Percentiles rank a stretch among this genome's conserved stretches.
phyloP scores from a whole-genome alignment of 164 flowering plant genomes.

The Tinospora cordifolia region DNA sequence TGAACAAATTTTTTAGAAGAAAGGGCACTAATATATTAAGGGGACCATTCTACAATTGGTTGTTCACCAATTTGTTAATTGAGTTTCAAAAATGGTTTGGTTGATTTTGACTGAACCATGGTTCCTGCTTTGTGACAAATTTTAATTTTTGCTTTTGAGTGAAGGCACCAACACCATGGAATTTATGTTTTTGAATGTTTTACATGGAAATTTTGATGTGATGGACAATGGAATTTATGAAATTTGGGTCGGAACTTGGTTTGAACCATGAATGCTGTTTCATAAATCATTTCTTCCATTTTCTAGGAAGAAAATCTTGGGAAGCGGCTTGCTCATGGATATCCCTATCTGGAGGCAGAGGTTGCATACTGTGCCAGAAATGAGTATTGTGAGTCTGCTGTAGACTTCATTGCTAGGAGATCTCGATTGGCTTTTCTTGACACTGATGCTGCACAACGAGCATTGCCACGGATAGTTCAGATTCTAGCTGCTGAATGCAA shows the following conservation, averaged over 20 bases:
- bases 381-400: conserved; percentile 93
- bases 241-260: background rate
- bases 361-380: conserved; percentile 92
- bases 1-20: no score
- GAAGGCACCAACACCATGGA: background rate
- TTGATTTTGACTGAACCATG: no score
- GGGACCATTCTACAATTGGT: no score
- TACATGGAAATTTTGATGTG: background rate
- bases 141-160: background rate
- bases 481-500: conserved; percentile 74
- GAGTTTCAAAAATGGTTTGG: no score
- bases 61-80: no score
- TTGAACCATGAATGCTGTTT: background rate
- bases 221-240: background rate
- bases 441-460: conserved; percentile 82
- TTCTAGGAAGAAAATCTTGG: conserved; percentile 80
- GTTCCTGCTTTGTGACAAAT: background rate
- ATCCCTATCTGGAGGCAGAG: conserved; percentile 92
- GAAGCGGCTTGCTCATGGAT: conserved; percentile 93
- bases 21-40: no score
- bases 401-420: conserved; percentile 92
- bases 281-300: conserved; percentile 2
- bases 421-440: conserved; percentile 90
- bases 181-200: background rate
- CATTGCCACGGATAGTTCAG: conserved; percentile 72